A percentile compares a stretch with the other conserved stretches of the same genome.
phyloP scores from a whole-genome alignment of 2,329 filamentous ascomycete genomes.

The Trichophyton schoenleinii region DNA sequence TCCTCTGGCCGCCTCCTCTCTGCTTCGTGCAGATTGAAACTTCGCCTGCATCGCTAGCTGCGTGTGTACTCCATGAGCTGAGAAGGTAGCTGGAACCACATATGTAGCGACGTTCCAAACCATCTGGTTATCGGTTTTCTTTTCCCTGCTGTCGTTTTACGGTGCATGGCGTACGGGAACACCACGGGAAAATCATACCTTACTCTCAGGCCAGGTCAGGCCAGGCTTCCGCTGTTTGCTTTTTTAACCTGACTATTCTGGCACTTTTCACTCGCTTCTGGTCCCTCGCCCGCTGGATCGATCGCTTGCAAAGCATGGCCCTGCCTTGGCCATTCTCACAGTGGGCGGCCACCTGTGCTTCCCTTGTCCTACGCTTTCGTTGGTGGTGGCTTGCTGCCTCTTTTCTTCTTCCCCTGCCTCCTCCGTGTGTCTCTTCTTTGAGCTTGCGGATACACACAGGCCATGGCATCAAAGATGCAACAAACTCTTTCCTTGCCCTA shows the following conservation, averaged over 20 bases:
- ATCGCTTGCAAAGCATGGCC: not conserved
- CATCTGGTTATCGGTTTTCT: not conserved
- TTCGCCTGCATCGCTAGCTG: not conserved
- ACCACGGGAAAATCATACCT: not conserved
- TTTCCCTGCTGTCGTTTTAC: not conserved
- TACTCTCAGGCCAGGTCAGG: too few species aligned
- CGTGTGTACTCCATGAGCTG: not conserved
- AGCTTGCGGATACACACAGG: not conserved
- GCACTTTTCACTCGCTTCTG: too few species aligned
- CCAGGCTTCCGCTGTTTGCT: not conserved
- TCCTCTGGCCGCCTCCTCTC: not conserved
- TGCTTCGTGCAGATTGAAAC: not conserved
- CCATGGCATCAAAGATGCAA: not conserved
- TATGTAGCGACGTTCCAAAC: not conserved
- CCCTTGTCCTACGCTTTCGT: not conserved
- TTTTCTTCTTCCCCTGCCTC: not conserved
- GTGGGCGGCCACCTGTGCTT: not conserved
- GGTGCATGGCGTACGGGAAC: not conserved
- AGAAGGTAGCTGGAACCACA: not conserved
- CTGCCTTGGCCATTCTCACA: not conserved
- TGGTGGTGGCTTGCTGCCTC: not conserved
- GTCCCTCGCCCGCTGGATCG: not conserved
- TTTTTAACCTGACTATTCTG: not conserved
- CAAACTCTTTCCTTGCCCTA: not conserved
- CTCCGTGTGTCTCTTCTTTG: not conserved